Evolutionary conservation across 1,284 basidiomycete genomes (phyloP), one percentile per base, ranked within the genome.

Genomic region (Naganishia sp.): DNA sequence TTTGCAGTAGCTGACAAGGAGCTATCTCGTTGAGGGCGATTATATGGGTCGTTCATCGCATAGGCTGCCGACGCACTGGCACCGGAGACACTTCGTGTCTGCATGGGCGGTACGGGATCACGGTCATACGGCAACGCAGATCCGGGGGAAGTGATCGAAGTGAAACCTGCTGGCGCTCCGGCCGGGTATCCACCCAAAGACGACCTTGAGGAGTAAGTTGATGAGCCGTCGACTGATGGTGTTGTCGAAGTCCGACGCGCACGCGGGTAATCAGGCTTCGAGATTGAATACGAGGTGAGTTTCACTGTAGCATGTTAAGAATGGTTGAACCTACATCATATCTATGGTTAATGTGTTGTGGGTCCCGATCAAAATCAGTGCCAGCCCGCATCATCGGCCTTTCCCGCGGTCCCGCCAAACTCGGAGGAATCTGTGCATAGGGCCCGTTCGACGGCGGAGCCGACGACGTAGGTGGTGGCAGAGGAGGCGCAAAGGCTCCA

Each of bases 401-500:
- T 10, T 50, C 56, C 36, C 46, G 44, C 23, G 60, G 60, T 28
- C 53, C 66, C 48, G n/a, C 33, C 31, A 23, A n/a, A 44, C 39
- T 43, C 7, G 42, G 49, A 10, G 49, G 31, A 5, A 11, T 49
- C 55, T 28, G 21, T 28, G n/a, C n/a, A 13, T 21, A 28, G 25
- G n/a, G 50, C 43, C 53, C 55, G 4, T 45, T 54, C n/a, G 64
- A 63, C 13, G 64, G 50, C n/a, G 59, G 56, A 28, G 28, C 28
- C 28, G 28, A 28, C 28, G 28, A 28, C 28, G 28, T 28, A 11
- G 52, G 57, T 23, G 68, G 68, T 1, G 68, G 68, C 31, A 69
- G 45, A 6, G 68, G 68, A 6, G 68, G 68, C 28, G 68, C 68
- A 45, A 66, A 69, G 36, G 60, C 64, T 48, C 64, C 68, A 53